Base-by-base conservation (phyloP, 192 early-diverging fungal species). In the Spizellomyces sp. region DNA sequence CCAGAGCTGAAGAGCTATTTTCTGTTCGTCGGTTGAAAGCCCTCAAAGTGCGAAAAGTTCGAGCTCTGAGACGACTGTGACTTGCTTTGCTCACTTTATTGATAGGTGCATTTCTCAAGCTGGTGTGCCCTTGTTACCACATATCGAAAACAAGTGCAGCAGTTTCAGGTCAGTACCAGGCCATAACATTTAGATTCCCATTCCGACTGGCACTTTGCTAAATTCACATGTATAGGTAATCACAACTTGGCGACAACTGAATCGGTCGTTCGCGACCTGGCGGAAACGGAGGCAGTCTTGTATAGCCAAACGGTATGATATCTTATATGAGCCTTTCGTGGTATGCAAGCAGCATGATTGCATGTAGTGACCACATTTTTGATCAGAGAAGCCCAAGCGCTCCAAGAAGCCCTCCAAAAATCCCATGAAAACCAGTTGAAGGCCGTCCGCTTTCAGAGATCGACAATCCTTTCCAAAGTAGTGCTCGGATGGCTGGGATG, bases 21-120 rank as follows among this genome's bases (percentile, higher is more conserved):
- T 15, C 43, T 9, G 15, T 70, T 15, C 9, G 17, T 17, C 57
- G 68, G 44, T 46, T 59, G 7, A 70, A 70, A 47, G 45, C 15
- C 15, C 59, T 70, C 8, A 59, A 70, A 59, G 27, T 36, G 27
- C 27, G 27, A 36, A 3, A 36, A 36, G 3, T 36, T 36, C 3
- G 27, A 36, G 27, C 27, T 36, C 27, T 36, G 27, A n/a, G n/a
- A n/a, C n/a, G 27, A 36, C 27, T 36, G 27, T 36, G 27, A 36
- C 3, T 36, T 2, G 27, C 1, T 36, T 36, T 36, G 27, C 27
- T 36, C 1, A 36, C 27, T 36, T 36, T 36, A 36, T 46, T 61
- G n/a, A 2, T 22, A 61, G 59, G 27, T 12, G 22, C 36, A 12
- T 10, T 61, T 61, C 12, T n/a, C 59, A 15, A 27, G 17, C 59